Evolutionary conservation across 2,329 filamentous ascomycete species (phyloP).

Genomic region (Thelonectria blattea): DNA sequence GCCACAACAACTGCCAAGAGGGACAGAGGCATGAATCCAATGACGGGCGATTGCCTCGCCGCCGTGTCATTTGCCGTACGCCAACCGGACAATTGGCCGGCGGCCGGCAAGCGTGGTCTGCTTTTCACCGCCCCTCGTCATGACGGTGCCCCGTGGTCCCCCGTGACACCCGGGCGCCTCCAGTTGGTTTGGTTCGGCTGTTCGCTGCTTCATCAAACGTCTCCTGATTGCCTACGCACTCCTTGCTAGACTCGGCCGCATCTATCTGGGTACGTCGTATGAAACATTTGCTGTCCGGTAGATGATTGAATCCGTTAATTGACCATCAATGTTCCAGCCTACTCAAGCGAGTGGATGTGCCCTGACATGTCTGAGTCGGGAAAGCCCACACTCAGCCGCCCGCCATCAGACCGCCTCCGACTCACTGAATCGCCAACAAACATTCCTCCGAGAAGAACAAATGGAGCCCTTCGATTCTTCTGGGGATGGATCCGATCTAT

Average conservation of each 20-base stretch:
- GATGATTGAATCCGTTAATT: no score
- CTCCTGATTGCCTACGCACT: conserved; percentile 7
- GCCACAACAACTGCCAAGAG: neutral
- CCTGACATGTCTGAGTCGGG: neutral
- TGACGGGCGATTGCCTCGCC: neutral
- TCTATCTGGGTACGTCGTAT: neutral
- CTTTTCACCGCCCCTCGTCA: neutral
- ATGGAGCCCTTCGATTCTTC: conserved; percentile 19
- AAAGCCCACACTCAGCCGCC: neutral
- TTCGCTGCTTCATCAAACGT: conserved; percentile 5
- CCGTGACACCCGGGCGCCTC: neutral
- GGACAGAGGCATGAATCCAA: no score
- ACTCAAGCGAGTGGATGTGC: neutral
- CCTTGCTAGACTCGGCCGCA: neutral
- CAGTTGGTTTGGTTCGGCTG: neutral
- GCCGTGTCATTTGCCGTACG: neutral
- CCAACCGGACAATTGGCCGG: neutral
- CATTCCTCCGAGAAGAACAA: conserved; percentile 11
- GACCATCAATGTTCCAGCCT: neutral
- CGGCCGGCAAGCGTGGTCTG: neutral
- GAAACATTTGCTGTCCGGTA: neutral
- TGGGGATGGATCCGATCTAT: neutral
- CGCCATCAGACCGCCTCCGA: neutral
- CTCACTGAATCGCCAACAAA: neutral
- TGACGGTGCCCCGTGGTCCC: neutral